These are phyloP conservation scores for Salinomyces thailandicus DNA, from an alignment of 2,329 filamentous ascomycete species.

Conservation along the genomic window DNA sequence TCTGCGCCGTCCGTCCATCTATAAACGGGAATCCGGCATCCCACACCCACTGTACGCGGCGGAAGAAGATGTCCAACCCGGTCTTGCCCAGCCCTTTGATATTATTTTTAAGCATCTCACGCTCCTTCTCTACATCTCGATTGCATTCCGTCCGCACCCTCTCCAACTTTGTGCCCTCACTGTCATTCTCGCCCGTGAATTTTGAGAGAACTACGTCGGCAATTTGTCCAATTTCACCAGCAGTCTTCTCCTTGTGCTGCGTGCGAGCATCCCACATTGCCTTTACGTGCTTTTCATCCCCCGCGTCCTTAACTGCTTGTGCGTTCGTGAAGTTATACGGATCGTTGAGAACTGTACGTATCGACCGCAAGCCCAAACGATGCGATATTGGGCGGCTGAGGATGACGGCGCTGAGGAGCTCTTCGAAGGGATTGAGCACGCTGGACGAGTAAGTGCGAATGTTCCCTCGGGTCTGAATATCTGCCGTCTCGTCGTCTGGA, in stretches of 20 bases:
- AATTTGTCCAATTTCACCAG: slow-evolving; percentile 28
- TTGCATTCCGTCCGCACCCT: slow-evolving; percentile 25
- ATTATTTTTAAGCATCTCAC: slow-evolving; percentile 23
- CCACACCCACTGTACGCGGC: slow-evolving; percentile 34
- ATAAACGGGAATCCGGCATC: slow-evolving; percentile 29
- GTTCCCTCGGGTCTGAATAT: slow-evolving; percentile 18
- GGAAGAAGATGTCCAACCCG: slow-evolving; percentile 34
- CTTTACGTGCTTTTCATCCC: slow-evolving; percentile 28
- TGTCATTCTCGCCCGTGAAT: slow-evolving; percentile 23
- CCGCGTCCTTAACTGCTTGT: slow-evolving; percentile 27
- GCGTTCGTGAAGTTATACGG: slow-evolving; percentile 32
- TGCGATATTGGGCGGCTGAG: slow-evolving; percentile 37
- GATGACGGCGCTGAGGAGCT: slow-evolving; percentile 35
- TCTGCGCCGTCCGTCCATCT: slow-evolving; percentile 27
- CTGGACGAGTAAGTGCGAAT: slow-evolving; percentile 25
- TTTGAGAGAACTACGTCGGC: slow-evolving; percentile 26
- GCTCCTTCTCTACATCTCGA: slow-evolving; percentile 20
- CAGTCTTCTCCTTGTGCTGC: slow-evolving; percentile 39
- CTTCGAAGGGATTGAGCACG: slow-evolving; percentile 33
- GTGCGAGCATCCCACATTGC: slow-evolving; percentile 34
- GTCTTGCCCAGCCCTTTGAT: slow-evolving; percentile 34
- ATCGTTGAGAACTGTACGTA: slow-evolving; percentile 35
- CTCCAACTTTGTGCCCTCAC: slow-evolving; percentile 23
- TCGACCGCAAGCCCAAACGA: slow-evolving; percentile 33
- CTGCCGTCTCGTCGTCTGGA: slow-evolving; percentile 25